phyloP scores from a whole-genome alignment of 345 rosid genomes.

The Punica granatum region DNA sequence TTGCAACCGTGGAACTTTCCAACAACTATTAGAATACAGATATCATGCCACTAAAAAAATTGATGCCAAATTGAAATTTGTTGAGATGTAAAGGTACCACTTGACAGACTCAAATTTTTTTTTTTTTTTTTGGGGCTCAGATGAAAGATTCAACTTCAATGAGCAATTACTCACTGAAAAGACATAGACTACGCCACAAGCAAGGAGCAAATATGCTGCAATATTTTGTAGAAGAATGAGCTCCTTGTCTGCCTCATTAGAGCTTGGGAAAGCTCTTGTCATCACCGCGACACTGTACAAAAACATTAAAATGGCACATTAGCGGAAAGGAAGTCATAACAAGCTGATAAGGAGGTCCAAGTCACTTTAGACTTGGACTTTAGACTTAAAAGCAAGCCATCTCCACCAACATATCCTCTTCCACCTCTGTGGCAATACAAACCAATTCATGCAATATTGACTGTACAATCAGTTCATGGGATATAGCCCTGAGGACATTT shows the following conservation, averaged over 20 bases:
- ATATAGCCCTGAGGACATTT: too few relatives aligned
- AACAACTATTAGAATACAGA: too few relatives aligned
- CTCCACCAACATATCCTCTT: too few relatives aligned
- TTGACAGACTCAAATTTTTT: neutral
- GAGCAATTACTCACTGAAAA: constrained; percentile 60
- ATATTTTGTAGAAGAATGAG: constrained; percentile 70
- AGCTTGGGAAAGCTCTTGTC: constrained; percentile 92
- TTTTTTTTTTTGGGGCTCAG: too few relatives aligned
- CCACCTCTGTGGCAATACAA: too few relatives aligned
- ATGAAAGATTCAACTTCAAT: too few relatives aligned
- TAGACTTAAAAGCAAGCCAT: too few relatives aligned
- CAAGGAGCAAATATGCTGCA: constrained; percentile 84
- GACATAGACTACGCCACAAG: constrained; percentile 75
- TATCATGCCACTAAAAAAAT: neutral
- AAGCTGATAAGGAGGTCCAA: neutral
- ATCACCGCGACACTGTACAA: constrained; percentile 80
- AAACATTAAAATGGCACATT: neutral
- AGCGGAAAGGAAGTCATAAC: neutral
- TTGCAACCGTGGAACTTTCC: too few relatives aligned
- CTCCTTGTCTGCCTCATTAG: constrained; percentile 30
- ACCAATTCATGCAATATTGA: too few relatives aligned
- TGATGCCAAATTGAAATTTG: neutral
- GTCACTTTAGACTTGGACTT: neutral
- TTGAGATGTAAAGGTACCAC: neutral
- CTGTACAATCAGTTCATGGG: too few relatives aligned